These are phyloP conservation scores for Xylaria sp. DNA, from an alignment of 2,329 filamentous ascomycete genomes.

Conservation along the genomic window DNA sequence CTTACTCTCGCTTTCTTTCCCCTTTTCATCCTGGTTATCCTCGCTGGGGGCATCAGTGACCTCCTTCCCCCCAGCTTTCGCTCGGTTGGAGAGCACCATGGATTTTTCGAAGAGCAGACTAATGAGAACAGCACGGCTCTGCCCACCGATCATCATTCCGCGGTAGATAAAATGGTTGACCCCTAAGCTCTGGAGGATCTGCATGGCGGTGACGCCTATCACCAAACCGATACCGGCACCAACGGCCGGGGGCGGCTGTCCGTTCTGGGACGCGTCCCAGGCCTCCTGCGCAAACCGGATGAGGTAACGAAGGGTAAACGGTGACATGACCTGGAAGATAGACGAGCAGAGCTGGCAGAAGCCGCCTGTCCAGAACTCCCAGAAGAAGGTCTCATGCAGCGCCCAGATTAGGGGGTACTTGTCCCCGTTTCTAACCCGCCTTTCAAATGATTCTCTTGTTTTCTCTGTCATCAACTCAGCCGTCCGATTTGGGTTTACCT, in stretches of 20 bases:
- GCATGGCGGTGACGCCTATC: conserved; percentile 83
- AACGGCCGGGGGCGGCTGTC: conserved; percentile 64
- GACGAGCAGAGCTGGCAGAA: conserved; percentile 73
- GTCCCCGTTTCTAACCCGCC: conserved; percentile 66
- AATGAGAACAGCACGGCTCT: conserved; percentile 80
- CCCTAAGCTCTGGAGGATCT: conserved; percentile 76
- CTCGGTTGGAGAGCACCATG: conserved; percentile 84
- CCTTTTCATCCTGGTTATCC: conserved; percentile 48
- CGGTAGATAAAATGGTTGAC: conserved; percentile 92
- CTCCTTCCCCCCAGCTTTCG: conserved; percentile 73
- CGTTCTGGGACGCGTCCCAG: conserved; percentile 63
- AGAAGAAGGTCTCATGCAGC: conserved; percentile 81
- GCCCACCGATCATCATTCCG: conserved; percentile 88
- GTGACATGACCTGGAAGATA: conserved; percentile 78
- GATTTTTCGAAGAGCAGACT: conserved; percentile 89
- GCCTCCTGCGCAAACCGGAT: conserved; percentile 84
- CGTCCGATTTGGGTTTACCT: conserved; percentile 78
- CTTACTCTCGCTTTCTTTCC: conserved; percentile 46
- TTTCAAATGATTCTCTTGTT: conserved; percentile 69
- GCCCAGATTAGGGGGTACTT: conserved; percentile 78
- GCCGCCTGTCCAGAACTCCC: conserved; percentile 86
- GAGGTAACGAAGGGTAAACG: conserved; percentile 82
- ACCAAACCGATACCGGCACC: conserved; percentile 80
- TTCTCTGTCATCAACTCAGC: conserved; percentile 70
- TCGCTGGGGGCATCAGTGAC: conserved; percentile 43